Conservation (phyloP, 2,329 filamentous ascomycete species). For the Calonectria multiphialidica region DNA sequence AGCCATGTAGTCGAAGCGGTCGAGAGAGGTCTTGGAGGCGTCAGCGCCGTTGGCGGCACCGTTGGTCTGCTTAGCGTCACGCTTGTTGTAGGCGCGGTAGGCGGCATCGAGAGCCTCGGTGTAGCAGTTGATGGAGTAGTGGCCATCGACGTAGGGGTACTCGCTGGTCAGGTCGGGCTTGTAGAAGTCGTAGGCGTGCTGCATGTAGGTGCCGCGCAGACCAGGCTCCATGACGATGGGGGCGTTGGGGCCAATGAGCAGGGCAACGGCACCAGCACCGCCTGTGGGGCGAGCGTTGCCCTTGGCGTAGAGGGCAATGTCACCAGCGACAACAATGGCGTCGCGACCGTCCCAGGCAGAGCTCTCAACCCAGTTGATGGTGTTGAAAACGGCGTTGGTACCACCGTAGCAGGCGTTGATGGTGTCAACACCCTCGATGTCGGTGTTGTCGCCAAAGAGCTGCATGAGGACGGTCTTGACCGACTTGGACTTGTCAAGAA, state of each 20-base stretch:
- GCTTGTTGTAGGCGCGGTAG: conserved; percentile 84
- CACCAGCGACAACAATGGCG: conserved; percentile 82
- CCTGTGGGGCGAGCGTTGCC: conserved; percentile 85
- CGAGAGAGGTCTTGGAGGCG: conserved; percentile 72
- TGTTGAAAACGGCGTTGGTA: conserved; percentile 87
- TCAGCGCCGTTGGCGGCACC: conserved; percentile 61
- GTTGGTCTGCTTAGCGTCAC: conserved; percentile 71
- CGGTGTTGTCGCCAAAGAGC: conserved; percentile 86
- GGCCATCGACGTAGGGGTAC: conserved; percentile 87
- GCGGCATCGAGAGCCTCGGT: conserved; percentile 83
- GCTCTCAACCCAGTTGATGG: conserved; percentile 87
- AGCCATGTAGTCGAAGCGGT: conserved; percentile 85
- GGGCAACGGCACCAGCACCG: conserved; percentile 82
- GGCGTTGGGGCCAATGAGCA: conserved; percentile 83
- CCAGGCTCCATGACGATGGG: conserved; percentile 83
- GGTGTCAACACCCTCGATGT: conserved; percentile 85
- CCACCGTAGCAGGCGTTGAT: conserved; percentile 90
- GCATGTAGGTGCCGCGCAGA: conserved; percentile 83
- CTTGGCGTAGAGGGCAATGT: conserved; percentile 89
- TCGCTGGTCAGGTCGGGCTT: conserved; percentile 90
- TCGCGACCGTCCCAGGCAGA: conserved; percentile 89
- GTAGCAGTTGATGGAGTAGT: conserved; percentile 87
- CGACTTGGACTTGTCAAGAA: conserved; percentile 91
- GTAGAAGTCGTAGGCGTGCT: conserved; percentile 91
- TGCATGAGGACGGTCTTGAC: conserved; percentile 92